These are phyloP conservation scores for Gaertneriomyces semiglobifer DNA, from an alignment of 192 early-diverging fungal genomes.

Conservation along the genomic window DNA sequence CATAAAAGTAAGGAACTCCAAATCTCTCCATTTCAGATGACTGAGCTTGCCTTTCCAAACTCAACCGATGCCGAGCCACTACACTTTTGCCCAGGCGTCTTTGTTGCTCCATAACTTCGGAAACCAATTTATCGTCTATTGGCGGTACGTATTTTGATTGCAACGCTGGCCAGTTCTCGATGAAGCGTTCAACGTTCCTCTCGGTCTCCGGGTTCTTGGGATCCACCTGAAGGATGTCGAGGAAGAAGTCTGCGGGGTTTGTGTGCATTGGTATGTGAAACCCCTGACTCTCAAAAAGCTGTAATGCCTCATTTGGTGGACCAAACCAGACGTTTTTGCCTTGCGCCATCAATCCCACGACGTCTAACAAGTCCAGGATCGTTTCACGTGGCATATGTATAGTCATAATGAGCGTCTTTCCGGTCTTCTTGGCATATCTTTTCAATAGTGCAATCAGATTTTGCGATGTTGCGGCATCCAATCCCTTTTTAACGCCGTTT, in stretches of 20 bases:
- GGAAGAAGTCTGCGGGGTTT: slow-evolving; percentile 50
- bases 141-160: slow-evolving; percentile 6
- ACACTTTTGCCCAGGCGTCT: not conserved
- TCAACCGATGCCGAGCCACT: not conserved
- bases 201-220: slow-evolving; percentile 35
- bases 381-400: slow-evolving; percentile 84
- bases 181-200: slow-evolving; percentile 33
- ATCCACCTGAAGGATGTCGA: slow-evolving; percentile 46
- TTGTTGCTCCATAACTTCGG: slow-evolving; percentile 1
- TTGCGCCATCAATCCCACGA: slow-evolving; percentile 71
- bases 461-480: slow-evolving; percentile 64
- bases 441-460: slow-evolving; percentile 64
- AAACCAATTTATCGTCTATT: slow-evolving; percentile 1
- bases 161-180: slow-evolving; percentile 10
- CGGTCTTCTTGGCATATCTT: slow-evolving; percentile 51
- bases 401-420: slow-evolving; percentile 71
- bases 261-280: slow-evolving; percentile 39
- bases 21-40: not conserved
- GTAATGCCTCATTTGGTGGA: slow-evolving; percentile 30
- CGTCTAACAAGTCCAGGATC: slow-evolving; percentile 78
- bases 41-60: not conserved
- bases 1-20: slow-evolving; percentile 8
- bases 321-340: slow-evolving; percentile 82
- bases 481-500: slow-evolving; percentile 25
- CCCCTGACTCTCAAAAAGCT: slow-evolving; percentile 41